Base-by-base conservation (phyloP, 108 stramenopile species). In the Hondaea fermentalgiana region DNA sequence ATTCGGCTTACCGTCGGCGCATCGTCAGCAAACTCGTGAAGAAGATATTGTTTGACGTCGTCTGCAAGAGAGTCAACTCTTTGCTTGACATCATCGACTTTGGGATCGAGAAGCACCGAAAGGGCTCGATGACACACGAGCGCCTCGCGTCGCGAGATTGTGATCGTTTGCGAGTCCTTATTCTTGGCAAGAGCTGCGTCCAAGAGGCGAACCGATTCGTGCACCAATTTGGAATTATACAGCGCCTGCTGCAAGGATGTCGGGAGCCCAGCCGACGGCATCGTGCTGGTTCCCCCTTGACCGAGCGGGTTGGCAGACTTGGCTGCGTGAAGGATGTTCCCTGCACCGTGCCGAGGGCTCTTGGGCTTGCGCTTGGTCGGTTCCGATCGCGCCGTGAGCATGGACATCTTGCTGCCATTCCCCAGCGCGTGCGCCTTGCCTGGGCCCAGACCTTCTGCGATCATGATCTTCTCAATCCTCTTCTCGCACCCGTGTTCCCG, bases 21-120 rank as follows among this genome's bases (percentile, higher is more conserved):
- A 42, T 6, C 8, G 49, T 83, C 76, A 16, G 76, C 76, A 23
- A 53, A 83, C 51, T 83, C 76, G 76, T 83, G 45, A 23, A 83
- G 76, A 8, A 83, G 51, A 53, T 83, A 83, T 45, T 83, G 76
- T 23, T 83, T 83, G 49, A 83, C 76, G 28, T 83, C 76, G 45
- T 83, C 76, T 6, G 76, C 23, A 17, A 83, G 28, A 23, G 76
- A 12, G 51, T 83, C 49, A 2, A 83, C 76, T 16, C 76, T 21
- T 6, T 23, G 45, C 51, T 83, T 83, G 23, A 83, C 76, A 35
- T 83, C 23, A 23, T 83, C 76, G 28, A 83, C 76, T 35, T 83
- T 23, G 45, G 76, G 76, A 45, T 83, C 49, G 6, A 83, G 25
- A 6, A 83, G 76, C 19, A 45, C 51, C 49, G 51, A 21, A 47